Base-by-base conservation (phyloP, 2,329 filamentous ascomycete species). In the Shiraia bambusicola region DNA sequence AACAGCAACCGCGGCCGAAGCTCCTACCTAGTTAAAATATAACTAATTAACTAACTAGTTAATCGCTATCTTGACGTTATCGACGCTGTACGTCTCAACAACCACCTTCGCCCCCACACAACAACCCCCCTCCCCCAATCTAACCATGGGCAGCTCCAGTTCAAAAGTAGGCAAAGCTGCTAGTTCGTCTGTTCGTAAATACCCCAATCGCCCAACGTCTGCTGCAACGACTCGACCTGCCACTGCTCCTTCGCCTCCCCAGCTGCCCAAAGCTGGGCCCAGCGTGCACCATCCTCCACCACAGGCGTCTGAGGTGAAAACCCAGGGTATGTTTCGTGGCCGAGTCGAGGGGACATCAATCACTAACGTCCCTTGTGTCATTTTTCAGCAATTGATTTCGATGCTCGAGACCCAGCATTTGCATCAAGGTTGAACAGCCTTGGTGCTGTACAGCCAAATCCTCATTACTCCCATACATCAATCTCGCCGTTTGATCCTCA, bases 341-440 rank as follows among this genome's bases (percentile, higher is more conserved):
- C 3, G 6, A 11, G 8, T 6, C 1, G 4, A 10, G 19, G 29
- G 6, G 25, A 26, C 30, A 52, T 4, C 19, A 26, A 52, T 37
- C 10, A 16, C 10, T 37, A 12, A 37, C 25, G 25, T 29, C 13
- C n/a, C 9, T 35, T 4, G 25, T 12, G 5, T 19, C n/a, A 13
- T 13, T 29, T 12, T 19, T n/a, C n/a, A 78, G 78, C 76, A 35
- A 76, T 83, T 48, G 77, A 82, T 53, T 72, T 80, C 56, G 81
- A 84, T 58, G 80, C 74, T 41, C 76, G 75, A 44, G 81, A 84
- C 59, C 80, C 80, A 1, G 72, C 78, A 59, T 92, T 77, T 80
- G 87, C 91, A 76, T 84, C 82, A 63, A 94, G 90, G 51, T 87
- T 97, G 49, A 86, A 83, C 56, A 71, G 69, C 32, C 71, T 84